Conservation (phyloP, 208 protist genomes). For the Trypanosoma caninum region DNA sequence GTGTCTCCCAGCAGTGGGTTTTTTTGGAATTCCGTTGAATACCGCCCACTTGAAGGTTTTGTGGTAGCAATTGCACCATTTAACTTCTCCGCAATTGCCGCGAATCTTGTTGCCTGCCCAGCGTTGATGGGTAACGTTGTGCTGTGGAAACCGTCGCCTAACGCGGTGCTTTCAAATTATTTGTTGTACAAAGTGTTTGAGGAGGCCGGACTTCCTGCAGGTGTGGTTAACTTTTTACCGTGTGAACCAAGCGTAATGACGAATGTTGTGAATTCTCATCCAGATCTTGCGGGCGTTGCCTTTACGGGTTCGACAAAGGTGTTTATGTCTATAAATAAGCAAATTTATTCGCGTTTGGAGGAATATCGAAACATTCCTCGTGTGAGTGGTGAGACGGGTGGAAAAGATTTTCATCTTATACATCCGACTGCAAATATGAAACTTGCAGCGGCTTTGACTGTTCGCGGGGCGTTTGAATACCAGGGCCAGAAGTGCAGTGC, state of each 20-base stretch:
- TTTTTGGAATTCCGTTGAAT: constrained; percentile 95
- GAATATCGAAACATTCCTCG: constrained; percentile 93
- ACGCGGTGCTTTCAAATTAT: constrained; percentile 92
- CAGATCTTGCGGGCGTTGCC: constrained; percentile 90
- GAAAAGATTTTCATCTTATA: constrained; percentile 97
- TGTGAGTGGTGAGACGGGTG: constrained; percentile 96
- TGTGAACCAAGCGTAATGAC: constrained; percentile 78
- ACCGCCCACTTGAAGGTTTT: constrained; percentile 97
- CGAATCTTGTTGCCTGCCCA: constrained; percentile 93
- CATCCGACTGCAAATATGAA: constrained; percentile 91
- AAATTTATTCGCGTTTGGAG: constrained; percentile 88
- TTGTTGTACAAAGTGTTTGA: constrained; percentile 92
- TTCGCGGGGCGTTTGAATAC: constrained; percentile 96
- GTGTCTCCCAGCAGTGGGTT: constrained; percentile 53
- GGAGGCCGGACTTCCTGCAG: constrained; percentile 94
- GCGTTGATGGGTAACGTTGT: constrained; percentile 97
- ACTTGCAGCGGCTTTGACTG: constrained; percentile 71
- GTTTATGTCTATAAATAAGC: constrained; percentile 92
- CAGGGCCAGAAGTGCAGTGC: constrained; percentile 98
- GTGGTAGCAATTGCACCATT: constrained; percentile 95
- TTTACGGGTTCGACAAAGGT: constrained; percentile 96
- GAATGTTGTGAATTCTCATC: constrained; percentile 61
- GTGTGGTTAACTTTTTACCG: constrained; percentile 96
- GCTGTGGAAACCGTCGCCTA: constrained; percentile 95
- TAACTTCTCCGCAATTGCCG: constrained; percentile 98